Evolutionary conservation across 345 rosid genomes (phyloP), one percentile per base, ranked within the genome.

Genomic region (rapeseed (Brassica napus)): DNA sequence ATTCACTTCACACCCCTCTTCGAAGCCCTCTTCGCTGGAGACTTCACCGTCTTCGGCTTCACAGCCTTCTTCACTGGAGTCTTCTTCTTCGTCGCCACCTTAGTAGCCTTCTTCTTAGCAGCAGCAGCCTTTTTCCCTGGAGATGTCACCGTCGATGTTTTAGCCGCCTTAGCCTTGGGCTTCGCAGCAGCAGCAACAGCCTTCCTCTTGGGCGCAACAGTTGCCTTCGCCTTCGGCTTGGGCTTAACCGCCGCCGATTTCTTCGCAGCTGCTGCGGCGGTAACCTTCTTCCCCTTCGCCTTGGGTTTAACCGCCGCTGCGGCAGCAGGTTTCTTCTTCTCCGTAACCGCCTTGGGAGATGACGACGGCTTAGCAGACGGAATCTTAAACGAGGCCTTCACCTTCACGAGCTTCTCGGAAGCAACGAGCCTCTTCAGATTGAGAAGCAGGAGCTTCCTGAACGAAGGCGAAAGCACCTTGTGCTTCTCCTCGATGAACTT

Each of bases 401-500:
- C 92, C 80, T 93, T 93, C 0, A 87, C 92, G 15, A 93, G 76
- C 86, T 88, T 91, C 6, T 84, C 94, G 18, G 92, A 68, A 23
- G 87, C 79, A 5, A 89, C 97, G 3, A 90, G 90, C 81, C 86
- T 90, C 88, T 90, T 93, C 81, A 93, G 61, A 69, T 89, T 86
- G 47, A 77, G 72, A 1, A 91, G 70, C 78, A 93, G n/a, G 2
- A 91, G 62, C 86, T 91, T 93, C 81, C 85, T 89, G 59, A 91
- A 90, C 26, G 77, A 84, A 0, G 84, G 31, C 0, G 97, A 92
- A 11, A 93, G 79, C 5, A 75, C 81, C 74, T 90, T 90, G 4
- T 86, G 92, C 83, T 89, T 93, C 83, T 86, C 95, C 23, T 93
- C 98, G 9, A 91, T 85, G 75, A 88, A 91, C 78, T 91, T 91